Conservation (phyloP, 1,284 basidiomycete genomes). For the Vanrija sp. region DNA sequence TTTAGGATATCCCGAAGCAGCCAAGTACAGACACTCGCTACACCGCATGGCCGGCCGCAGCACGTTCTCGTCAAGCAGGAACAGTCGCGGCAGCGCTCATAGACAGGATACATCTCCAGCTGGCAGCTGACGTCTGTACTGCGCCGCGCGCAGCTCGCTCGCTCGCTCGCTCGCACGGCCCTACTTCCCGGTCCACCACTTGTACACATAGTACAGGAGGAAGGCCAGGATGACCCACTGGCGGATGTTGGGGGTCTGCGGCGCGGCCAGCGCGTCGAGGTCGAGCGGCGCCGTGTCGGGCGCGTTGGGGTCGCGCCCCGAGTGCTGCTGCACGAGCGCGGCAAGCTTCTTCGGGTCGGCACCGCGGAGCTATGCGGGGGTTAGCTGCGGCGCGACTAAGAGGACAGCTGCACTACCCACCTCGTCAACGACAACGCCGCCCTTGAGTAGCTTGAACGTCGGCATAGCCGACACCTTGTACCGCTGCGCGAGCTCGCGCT, state of each 20-base stretch:
- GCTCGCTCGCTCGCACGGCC: too few species aligned
- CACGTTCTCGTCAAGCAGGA: too few species aligned
- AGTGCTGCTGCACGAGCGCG: conserved; percentile 7
- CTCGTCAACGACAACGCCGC: conserved; percentile 45
- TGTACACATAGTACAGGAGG: background rate
- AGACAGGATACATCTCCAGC: too few species aligned
- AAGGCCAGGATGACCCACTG: too few species aligned
- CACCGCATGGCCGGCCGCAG: too few species aligned
- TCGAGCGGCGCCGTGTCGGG: background rate
- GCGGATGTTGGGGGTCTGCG: too few species aligned
- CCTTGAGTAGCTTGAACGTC: conserved; percentile 53
- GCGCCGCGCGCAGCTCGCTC: too few species aligned
- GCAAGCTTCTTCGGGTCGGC: conserved; percentile 43
- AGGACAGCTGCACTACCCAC: conserved; percentile 11
- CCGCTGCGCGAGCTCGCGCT: conserved; percentile 44
- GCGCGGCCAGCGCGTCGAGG: too few species aligned
- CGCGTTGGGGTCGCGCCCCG: conserved; percentile 8
- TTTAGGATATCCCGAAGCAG: too few species aligned
- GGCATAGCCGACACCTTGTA: conserved; percentile 52
- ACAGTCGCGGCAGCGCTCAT: too few species aligned
- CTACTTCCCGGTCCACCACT: background rate
- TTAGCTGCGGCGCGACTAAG: background rate
- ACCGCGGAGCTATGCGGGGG: conserved; percentile 33
- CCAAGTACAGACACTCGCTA: too few species aligned
- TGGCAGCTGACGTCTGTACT: too few species aligned